A percentile compares a stretch with the other conserved stretches of the same genome.
Conservation (phyloP, 768 basidiomycete genomes). For the Leccinum imitatum region DNA sequence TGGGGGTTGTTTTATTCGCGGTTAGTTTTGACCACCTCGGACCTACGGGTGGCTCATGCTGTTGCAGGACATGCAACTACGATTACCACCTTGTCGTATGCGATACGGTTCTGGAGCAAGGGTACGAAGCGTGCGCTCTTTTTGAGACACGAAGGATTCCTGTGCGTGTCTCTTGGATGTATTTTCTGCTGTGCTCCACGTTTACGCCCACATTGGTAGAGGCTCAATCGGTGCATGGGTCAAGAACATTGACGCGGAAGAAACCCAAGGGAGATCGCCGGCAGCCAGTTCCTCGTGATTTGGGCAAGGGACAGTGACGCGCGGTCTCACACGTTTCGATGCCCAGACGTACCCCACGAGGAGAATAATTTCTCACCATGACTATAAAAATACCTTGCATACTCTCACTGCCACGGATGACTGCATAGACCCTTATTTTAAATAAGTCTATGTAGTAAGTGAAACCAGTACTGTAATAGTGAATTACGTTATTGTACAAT, state of each 20-base stretch:
- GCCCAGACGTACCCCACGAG: constrained; percentile 26
- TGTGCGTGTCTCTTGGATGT: constrained; percentile 66
- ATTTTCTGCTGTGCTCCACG: background rate
- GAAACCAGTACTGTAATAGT: constrained; percentile 14
- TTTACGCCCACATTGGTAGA: constrained; percentile 38
- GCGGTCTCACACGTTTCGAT: constrained; percentile 10
- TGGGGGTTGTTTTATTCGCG: constrained; percentile 98
- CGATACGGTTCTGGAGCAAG: constrained; percentile 99
- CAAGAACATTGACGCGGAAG: constrained; percentile 77
- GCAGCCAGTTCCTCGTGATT: constrained; percentile 10
- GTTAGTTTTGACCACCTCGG: constrained; percentile 42
- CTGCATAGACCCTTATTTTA: constrained; percentile 10
- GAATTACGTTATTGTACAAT: constrained; percentile 23
- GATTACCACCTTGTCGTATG: constrained; percentile 96
- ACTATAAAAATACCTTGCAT: constrained; percentile 27
- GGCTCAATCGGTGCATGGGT: constrained; percentile 98
- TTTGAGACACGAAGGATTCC: constrained; percentile 95
- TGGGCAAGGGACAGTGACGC: constrained; percentile 2
- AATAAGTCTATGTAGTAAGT: constrained; percentile 3
- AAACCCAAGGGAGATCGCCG: constrained; percentile 12
- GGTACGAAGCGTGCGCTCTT: constrained; percentile 96
- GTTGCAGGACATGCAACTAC: constrained; percentile 89
- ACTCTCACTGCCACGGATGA: constrained; percentile 21
- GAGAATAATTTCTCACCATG: constrained; percentile 22
- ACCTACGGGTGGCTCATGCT: constrained; percentile 5